phyloP scores from a whole-genome alignment of 148 eudicot genomes.

The Nepenthes gracilis region DNA sequence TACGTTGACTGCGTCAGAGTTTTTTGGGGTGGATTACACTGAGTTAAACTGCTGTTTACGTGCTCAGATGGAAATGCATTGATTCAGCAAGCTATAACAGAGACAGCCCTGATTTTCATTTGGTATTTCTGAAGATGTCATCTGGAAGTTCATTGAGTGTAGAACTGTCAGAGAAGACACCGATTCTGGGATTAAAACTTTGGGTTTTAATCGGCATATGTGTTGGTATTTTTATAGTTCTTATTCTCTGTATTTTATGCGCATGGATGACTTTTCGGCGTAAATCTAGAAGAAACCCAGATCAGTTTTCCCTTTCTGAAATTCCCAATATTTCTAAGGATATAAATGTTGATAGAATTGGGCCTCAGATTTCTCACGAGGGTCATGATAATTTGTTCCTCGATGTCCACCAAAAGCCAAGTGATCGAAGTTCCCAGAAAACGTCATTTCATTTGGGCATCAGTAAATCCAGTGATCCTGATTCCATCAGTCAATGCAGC shows the following conservation, averaged over 20 bases:
- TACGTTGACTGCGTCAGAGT: too few species aligned
- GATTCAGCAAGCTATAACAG: background rate
- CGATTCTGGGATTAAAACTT: constrained; percentile 50
- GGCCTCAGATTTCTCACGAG: constrained; percentile 27
- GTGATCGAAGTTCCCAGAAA: constrained; percentile 59
- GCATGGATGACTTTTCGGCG: constrained; percentile 45
- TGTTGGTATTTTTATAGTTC: constrained; percentile 42
- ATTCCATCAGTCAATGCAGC: constrained; percentile 75
- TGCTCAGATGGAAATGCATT: too few species aligned
- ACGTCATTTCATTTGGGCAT: constrained; percentile 61
- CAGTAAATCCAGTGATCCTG: constrained; percentile 70
- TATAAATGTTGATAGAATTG: constrained; percentile 63
- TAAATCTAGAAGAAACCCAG: constrained; percentile 34
- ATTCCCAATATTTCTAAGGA: constrained; percentile 83
- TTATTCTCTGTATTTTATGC: constrained; percentile 42
- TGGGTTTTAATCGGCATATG: constrained; percentile 61
- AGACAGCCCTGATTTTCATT: background rate
- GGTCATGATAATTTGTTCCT: constrained; percentile 34
- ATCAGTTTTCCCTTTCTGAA: constrained; percentile 44
- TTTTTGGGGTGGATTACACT: too few species aligned
- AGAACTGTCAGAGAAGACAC: constrained; percentile 44
- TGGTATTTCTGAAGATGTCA: background rate
- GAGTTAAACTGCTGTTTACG: too few species aligned
- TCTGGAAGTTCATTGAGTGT: constrained; percentile 14
- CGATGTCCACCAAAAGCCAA: constrained; percentile 37